Percentiles rank a stretch among this genome's conserved stretches.
Evolutionary conservation across 306 rosid species (phyloP).

Genomic region (Vigna trinervia): DNA sequence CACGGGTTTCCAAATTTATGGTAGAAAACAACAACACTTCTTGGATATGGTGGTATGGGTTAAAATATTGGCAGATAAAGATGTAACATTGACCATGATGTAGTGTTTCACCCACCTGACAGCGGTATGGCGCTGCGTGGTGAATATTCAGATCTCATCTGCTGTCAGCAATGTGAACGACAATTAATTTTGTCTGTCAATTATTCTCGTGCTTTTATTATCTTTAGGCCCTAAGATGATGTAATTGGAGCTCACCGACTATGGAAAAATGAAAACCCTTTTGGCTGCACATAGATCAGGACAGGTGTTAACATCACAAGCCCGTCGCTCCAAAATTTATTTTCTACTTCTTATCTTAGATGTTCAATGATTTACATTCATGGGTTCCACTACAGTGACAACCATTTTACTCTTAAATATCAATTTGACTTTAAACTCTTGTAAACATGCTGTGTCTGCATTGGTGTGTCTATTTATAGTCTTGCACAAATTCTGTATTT

Average conservation of each 20-base stretch:
- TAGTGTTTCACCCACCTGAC: conserved; percentile 50
- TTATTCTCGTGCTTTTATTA: conserved; percentile 51
- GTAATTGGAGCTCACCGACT: conserved; percentile 49
- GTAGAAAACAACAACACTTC: conserved; percentile 40
- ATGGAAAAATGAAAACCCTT: conserved; percentile 42
- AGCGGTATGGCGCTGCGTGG: conserved; percentile 47
- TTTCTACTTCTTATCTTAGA: conserved; percentile 30
- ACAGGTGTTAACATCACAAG: conserved; percentile 40
- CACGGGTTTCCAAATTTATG: conserved; percentile 38
- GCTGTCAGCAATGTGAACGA: conserved; percentile 41
- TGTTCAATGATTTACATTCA: conserved; percentile 42
- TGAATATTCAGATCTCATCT: conserved; percentile 52
- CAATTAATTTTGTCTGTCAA: conserved; percentile 55
- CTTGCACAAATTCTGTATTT: conserved; percentile 52
- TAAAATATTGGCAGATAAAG: conserved; percentile 39
- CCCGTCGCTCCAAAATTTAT: conserved; percentile 38
- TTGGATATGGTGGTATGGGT: conserved; percentile 11
- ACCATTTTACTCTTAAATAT: conserved; percentile 33
- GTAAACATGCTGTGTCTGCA: conserved; percentile 38
- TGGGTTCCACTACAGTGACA: conserved; percentile 41
- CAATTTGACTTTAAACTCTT: conserved; percentile 37
- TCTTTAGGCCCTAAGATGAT: conserved; percentile 44
- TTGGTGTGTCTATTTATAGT: conserved; percentile 39
- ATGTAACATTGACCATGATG: conserved; percentile 48
- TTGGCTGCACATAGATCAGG: conserved; percentile 43